These are phyloP conservation scores for Pontederia paniculata DNA, from an alignment of 176 grass and related monocot genomes.

Conservation along the genomic window DNA sequence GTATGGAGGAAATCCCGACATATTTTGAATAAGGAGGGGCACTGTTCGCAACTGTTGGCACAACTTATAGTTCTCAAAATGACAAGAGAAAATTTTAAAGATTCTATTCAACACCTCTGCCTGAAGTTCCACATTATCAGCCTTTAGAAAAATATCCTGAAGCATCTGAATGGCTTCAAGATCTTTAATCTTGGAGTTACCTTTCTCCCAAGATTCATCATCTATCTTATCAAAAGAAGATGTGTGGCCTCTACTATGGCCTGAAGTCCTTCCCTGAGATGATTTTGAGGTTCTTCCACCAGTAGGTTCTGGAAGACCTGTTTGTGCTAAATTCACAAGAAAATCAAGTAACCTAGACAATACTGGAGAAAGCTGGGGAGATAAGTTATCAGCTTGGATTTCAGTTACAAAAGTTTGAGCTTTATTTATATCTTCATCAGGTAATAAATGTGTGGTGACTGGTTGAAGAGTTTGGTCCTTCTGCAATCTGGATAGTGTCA, in stretches of 20 bases:
- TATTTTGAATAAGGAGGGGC: conserved; percentile 96
- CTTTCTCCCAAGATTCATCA: conserved; percentile 64
- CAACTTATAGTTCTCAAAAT: conserved; percentile 95
- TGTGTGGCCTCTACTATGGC: conserved; percentile 58
- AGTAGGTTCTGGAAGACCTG: conserved; percentile 54
- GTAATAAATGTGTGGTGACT: conserved; percentile 24
- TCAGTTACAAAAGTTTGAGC: conserved; percentile 27
- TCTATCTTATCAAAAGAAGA: conserved; percentile 55
- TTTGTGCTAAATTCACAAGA: conserved; percentile 95
- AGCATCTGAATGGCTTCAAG: conserved; percentile 98
- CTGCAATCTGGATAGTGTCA: conserved; percentile 79
- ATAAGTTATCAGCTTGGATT: conserved; percentile 22
- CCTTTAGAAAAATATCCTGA: conserved; percentile 99
- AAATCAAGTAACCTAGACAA: conserved; percentile 89
- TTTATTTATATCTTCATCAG: conserved; percentile 22
- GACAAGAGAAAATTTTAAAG: conserved; percentile 99
- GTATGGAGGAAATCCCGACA: conserved; percentile 85
- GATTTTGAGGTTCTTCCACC: conserved; percentile 54
- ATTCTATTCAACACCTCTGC: conserved; percentile 98
- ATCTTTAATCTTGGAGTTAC: conserved; percentile 92
- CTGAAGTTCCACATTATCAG: conserved; percentile 92
- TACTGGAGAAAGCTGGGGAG: conserved; percentile 70
- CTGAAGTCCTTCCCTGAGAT: conserved; percentile 30
- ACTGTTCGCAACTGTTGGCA: conserved; percentile 93
- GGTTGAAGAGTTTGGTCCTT: conserved; percentile 53